phyloP scores from a whole-genome alignment of 306 rosid species.

The Phaseolus lunatus region DNA sequence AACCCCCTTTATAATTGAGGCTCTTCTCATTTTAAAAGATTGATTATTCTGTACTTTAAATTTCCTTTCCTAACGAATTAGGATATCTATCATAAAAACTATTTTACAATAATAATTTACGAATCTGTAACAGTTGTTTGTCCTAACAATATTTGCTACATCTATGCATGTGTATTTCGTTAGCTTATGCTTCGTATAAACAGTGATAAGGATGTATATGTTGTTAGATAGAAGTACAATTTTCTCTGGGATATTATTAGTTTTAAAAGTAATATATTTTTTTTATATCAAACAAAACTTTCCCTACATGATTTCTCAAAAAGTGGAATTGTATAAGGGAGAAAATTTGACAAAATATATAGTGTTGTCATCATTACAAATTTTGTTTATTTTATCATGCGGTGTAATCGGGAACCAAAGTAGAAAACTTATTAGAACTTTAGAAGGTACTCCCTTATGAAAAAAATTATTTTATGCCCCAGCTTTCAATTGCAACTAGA shows the following conservation, averaged over 20 bases:
- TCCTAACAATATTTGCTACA: conserved; percentile 9
- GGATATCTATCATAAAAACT: conserved; percentile 1
- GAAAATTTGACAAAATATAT: background rate
- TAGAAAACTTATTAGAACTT: background rate
- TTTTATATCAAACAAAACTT: conserved; percentile 8
- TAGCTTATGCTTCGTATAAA: conserved; percentile 3
- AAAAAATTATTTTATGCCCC: background rate
- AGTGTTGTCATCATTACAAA: background rate
- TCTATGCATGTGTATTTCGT: background rate
- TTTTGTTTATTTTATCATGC: background rate
- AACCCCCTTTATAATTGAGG: background rate
- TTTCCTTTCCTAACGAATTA: conserved; percentile 20
- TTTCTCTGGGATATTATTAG: conserved; percentile 4
- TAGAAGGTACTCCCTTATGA: background rate
- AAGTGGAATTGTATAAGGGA: background rate
- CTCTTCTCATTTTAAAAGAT: conserved; percentile 32
- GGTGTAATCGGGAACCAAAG: background rate
- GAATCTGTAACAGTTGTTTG: conserved; percentile 14
- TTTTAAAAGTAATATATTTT: conserved; percentile 20
- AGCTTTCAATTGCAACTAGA: background rate
- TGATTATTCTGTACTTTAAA: background rate
- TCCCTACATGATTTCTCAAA: conserved; percentile 11
- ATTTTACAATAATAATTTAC: conserved; percentile 12
- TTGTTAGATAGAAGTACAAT: background rate
- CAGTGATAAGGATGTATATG: background rate